Conservation (phyloP, 257 asterid species). For the Nicotiana undulata region DNA sequence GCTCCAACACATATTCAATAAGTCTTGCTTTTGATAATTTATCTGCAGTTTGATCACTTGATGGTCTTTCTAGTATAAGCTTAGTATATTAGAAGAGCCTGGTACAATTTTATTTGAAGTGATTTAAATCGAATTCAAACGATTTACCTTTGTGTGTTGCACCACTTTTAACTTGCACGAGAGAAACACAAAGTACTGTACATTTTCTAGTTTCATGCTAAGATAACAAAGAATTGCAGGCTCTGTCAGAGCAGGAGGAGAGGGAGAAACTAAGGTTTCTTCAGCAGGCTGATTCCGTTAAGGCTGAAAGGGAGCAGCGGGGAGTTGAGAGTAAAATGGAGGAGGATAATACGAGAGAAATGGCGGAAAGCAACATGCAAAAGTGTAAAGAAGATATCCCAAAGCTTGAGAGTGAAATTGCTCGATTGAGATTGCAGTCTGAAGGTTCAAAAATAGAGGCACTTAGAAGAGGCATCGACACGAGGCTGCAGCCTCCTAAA, state of each 20-base stretch:
- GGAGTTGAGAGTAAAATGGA: conserved; percentile 28
- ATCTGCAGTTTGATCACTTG: not conserved
- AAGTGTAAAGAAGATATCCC: conserved; percentile 29
- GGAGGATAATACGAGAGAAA: conserved; percentile 36
- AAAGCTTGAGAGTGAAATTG: conserved; percentile 37
- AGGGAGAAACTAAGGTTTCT: conserved; percentile 32
- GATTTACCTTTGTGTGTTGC: not conserved
- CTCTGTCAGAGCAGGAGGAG: conserved; percentile 48
- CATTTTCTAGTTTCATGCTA: not conserved
- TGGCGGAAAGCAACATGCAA: conserved; percentile 28
- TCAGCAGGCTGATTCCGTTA: conserved; percentile 20
- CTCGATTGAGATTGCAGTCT: conserved; percentile 37
- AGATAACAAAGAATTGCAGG: conserved; percentile 29
- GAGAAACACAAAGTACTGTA: not conserved
- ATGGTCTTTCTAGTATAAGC: not conserved
- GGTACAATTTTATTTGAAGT: not conserved
- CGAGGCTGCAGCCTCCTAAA: conserved; percentile 21
- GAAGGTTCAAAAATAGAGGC: conserved; percentile 48
- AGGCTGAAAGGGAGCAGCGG: conserved; percentile 29
- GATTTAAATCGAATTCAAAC: not conserved
- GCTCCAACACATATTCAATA: not conserved
- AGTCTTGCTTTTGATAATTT: not conserved
- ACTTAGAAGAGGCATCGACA: conserved; percentile 25
- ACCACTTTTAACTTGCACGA: not conserved
- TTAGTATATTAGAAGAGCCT: not conserved